Base-by-base conservation (phyloP, 2,329 filamentous ascomycete genomes). In the Apiospora aurea region DNA sequence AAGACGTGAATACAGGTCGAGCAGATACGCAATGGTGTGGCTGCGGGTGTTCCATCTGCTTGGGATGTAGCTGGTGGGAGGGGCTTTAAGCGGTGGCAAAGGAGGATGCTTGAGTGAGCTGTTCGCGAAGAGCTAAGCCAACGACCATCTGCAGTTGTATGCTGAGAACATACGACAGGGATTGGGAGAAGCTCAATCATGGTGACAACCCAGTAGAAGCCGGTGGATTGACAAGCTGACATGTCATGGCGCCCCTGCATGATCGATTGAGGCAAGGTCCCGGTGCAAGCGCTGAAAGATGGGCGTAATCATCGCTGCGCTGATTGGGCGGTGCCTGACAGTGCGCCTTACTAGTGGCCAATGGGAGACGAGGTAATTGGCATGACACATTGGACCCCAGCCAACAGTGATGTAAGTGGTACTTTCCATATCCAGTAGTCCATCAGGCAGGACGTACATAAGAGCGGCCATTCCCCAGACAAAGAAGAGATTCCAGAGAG, bases 391-490 rank as follows among this genome's bases (percentile, higher is more conserved):
- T 38, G 18, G 26, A 61, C 21, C 49, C 69, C 38, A 26, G 49
- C 57, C 57, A 43, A 70, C 47, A 10, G 69, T 61, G 46, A 70
- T 51, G 57, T 61, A 47, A 70, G 69, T 34, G n/a, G n/a, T 61
- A 70, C 69, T 49, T 69, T 46, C 67, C 67, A 29, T n/a, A 49
- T 69, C 44, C 67, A 69, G 67, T 49, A 69, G 49, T 24, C 18
- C n/a, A 14, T 1, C 18, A 29, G 44, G 18, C 67, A 34, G 38
- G 21, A 16, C 34, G 11, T 69, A 46, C 47, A 69, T 49, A 69
- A 69, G 66, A 69, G 18, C 47, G 38, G 24, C 16, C 34, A 24
- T 49, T 47, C 67, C 44, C 26, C 44, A 69, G 18, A 10, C 10
- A 34, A 1, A 69, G 57, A 10, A 38, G 57, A 10, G 3, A 41